Base-by-base conservation (phyloP, 805 yeast species). In the Cyberlindnera amylophila region DNA sequence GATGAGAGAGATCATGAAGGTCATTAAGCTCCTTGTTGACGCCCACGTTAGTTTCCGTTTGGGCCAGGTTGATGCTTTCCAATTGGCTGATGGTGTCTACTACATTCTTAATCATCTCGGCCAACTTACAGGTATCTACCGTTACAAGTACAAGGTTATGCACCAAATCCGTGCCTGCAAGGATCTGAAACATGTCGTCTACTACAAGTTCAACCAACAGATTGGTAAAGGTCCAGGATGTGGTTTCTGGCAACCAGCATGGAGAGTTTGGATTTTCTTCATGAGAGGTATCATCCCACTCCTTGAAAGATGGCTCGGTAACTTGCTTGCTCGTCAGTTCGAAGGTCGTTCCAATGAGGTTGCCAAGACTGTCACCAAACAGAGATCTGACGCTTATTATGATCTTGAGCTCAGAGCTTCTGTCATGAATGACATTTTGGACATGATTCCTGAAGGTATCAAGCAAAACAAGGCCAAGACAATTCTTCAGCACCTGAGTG, bases 171-270 rank as follows among this genome's bases (percentile, higher is more conserved):
- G 97, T 38, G 90, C 95, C 2, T 89, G 97, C 62, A 93, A 93
- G 61, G 99, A 93, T 64, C 66, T 93, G 55, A 93, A 93, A 63
- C 99, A 93, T 60, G 81, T 91, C 6, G 83, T 93, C 1, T 93
- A 93, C 58, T 74, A 86, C 50, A 71, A 83, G 47, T 93, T 93
- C 67, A 93, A 93, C 58, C 71, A 73, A 29, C 69, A 77, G n/a
- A 85, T 93, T 19, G 97, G 97, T 0, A 93, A 91, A 58, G 99
- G 99, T 2, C 98, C 99, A 1, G 99, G 99, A 0, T 86, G 96
- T 67, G 99, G 99, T 1, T 86, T 93, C 62, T 93, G 99, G 99
- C 98, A 93, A 58, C 99, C 99, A 0, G 86, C 96, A 1, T 93
- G 98, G 99, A 70, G 96, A 52, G 91, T 90, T 1, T 93, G 99